These are phyloP conservation scores for Fusarium sterilihyphosum DNA, from an alignment of 2,329 filamentous ascomycete genomes.

Conservation along the genomic window DNA sequence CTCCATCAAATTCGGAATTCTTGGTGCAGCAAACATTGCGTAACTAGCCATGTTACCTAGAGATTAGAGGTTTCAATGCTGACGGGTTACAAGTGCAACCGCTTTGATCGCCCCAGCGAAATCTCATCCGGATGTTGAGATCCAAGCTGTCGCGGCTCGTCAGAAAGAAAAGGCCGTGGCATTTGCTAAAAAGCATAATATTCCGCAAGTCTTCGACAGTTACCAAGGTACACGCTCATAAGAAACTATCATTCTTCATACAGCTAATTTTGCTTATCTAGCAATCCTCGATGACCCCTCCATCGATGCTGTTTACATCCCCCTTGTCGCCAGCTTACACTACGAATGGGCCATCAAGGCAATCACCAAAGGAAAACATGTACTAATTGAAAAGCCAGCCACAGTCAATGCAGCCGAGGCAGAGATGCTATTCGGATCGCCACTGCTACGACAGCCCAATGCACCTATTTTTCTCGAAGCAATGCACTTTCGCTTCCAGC, in stretches of 20 bases:
- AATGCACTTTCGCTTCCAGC: constrained; percentile 3
- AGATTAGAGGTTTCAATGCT: too few species aligned
- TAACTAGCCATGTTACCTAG: background rate
- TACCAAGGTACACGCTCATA: background rate
- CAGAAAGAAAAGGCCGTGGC: background rate
- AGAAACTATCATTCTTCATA: rapidly evolving
- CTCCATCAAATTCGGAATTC: background rate
- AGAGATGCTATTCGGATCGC: background rate
- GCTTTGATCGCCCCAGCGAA: background rate
- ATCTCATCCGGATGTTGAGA: background rate
- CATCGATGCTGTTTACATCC: background rate
- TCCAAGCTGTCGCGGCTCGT: background rate
- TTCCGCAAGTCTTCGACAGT: background rate
- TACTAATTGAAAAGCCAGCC: background rate
- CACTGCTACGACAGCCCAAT: background rate
- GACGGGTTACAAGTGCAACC: background rate
- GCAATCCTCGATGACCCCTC: background rate
- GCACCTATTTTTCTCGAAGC: background rate
- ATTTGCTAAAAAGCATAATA: background rate
- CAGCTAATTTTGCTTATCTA: background rate
- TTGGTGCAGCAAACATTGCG: background rate
- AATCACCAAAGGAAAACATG: background rate
- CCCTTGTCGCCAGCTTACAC: background rate
- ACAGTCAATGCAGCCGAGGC: background rate
- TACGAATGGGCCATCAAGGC: background rate